Conservation (phyloP, 306 rosid genomes). For the Quercus mongolica region DNA sequence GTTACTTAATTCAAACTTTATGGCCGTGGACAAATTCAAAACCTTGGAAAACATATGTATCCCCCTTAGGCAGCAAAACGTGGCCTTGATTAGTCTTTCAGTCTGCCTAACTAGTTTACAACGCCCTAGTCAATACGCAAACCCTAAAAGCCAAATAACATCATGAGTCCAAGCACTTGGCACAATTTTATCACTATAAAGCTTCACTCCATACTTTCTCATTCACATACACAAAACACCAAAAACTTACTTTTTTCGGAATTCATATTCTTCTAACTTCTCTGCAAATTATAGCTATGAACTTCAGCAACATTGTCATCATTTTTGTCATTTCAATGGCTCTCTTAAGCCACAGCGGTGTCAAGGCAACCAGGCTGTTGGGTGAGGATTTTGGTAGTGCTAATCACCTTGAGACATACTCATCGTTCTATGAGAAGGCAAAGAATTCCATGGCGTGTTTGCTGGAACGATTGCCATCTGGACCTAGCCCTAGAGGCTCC, state of each 20-base stretch:
- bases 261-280: no score
- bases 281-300: conserved; percentile 9
- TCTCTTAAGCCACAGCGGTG: conserved; percentile 9
- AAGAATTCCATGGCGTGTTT: conserved; percentile 21
- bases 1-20: not conserved
- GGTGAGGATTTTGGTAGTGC: not conserved
- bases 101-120: not conserved
- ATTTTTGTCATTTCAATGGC: not conserved
- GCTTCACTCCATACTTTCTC: not conserved
- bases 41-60: no score
- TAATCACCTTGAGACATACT: conserved; percentile 20
- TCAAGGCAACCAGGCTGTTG: conserved; percentile 29
- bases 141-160: not conserved
- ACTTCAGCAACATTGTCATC: conserved; percentile 9
- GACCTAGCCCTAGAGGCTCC: conserved; percentile 27
- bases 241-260: not conserved
- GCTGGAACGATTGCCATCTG: conserved; percentile 30
- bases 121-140: not conserved
- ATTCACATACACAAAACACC: not conserved
- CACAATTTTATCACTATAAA: not conserved
- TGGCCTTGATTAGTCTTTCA: not conserved
- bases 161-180: not conserved
- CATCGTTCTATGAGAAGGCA: conserved; percentile 19
- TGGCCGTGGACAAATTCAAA: not conserved
- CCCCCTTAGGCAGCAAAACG: not conserved